Conservation (phyloP, 495 filamentous ascomycete genomes). For the Sporormia fimetaria region DNA sequence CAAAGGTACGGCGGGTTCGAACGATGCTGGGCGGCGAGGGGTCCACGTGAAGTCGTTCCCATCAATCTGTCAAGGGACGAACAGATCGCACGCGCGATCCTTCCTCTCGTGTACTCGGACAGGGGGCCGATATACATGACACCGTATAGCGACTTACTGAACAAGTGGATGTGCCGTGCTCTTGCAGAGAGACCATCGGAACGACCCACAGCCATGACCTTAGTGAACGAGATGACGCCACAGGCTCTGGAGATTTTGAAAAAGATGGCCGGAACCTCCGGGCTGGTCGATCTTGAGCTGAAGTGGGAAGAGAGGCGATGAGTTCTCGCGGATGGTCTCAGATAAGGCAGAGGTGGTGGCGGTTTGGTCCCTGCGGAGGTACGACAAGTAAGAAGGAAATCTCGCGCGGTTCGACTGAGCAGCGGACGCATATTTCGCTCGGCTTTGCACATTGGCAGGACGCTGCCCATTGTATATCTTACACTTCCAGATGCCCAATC, state of each 20-base stretch:
- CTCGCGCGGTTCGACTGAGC: no score
- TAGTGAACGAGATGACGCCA: conserved; percentile 4
- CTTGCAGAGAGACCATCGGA: background rate
- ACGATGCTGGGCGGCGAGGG: conserved; percentile 6
- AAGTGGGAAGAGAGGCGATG: no score
- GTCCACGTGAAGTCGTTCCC: conserved; percentile 6
- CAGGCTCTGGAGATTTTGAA: conserved; percentile 5
- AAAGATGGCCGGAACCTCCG: conserved; percentile 1
- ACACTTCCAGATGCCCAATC: no score
- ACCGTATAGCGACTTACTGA: conserved; percentile 12
- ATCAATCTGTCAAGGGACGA: conserved; percentile 10
- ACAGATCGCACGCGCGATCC: background rate
- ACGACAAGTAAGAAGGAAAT: no score
- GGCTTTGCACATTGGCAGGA: no score
- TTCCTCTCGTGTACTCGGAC: background rate
- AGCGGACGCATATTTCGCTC: no score
- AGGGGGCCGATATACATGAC: background rate
- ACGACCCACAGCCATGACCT: background rate
- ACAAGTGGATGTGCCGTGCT: conserved; percentile 11
- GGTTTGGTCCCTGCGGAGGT: no score
- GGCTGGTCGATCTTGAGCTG: conserved; percentile 13
- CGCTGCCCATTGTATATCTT: no score
- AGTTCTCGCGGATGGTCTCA: no score
- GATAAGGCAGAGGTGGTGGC: no score
- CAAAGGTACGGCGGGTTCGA: background rate